Evolutionary conservation across 805 yeast genomes (phyloP).

Genomic region (Komagataella pseudopastoris): DNA sequence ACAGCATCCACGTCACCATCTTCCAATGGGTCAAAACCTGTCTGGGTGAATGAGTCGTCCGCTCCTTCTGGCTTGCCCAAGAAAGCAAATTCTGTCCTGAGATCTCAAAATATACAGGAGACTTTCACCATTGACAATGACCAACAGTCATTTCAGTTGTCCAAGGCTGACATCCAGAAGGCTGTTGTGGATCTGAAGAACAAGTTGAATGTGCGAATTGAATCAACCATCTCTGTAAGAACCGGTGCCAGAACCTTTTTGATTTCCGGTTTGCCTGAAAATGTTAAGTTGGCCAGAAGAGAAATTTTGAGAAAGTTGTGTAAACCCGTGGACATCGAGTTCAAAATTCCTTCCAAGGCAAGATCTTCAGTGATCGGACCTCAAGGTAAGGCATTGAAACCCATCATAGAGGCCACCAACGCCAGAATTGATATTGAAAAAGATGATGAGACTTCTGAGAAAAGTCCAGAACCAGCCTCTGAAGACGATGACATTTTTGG

Average conservation of each 20-base stretch:
- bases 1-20: conserved; percentile 1
- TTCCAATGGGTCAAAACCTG: conserved; percentile 3
- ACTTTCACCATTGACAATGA: conserved; percentile 64
- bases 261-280: conserved; percentile 59
- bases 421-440: conserved; percentile 59
- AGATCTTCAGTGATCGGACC: conserved; percentile 78
- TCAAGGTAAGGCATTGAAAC: conserved; percentile 71
- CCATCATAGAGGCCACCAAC: conserved; percentile 56
- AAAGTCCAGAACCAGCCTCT: conserved; percentile 15
- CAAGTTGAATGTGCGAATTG: conserved; percentile 52
- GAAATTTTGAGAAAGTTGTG: conserved; percentile 66
- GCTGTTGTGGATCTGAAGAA: conserved; percentile 51
- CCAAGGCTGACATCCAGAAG: conserved; percentile 55
- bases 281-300: conserved; percentile 58
- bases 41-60: conserved; percentile 8
- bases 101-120: conserved; percentile 57
- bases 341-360: conserved; percentile 63
- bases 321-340: conserved; percentile 48
- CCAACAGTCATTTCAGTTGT: conserved; percentile 43
- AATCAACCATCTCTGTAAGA: conserved; percentile 67
- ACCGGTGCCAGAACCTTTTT: conserved; percentile 74
- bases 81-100: conserved; percentile 22
- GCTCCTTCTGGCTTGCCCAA: conserved; percentile 6
- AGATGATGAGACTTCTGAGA: conserved; percentile 12
- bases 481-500: conserved; percentile 49